Base-by-base conservation (phyloP, 2,329 filamentous ascomycete species). In the Hymenoscyphus infarciens region DNA sequence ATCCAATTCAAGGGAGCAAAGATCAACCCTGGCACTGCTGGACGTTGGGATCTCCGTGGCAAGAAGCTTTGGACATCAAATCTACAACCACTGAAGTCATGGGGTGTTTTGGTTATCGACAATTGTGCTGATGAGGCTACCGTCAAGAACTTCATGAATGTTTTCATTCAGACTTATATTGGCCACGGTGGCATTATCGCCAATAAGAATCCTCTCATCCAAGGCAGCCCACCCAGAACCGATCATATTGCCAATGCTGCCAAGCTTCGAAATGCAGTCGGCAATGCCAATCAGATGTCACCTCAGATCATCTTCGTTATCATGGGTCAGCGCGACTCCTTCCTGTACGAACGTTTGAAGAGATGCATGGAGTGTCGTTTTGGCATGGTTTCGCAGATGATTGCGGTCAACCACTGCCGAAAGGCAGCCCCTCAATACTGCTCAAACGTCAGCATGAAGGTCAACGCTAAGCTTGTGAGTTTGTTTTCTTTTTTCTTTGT, bases 361-460 rank as follows among this genome's bases (percentile, higher is more conserved):
- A 93, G 93, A 77, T 91, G 85, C 29, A 88, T 86, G 65, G 95
- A 99, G 69, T 94, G 91, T 72, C 87, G 91, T 38, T 93, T 87
- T 67, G 92, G 89, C n/a, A 83, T 93, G 15, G 81, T 92, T 0
- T 91, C 92, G 0, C 95, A 98, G 74, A 75, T 93, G 66, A 73
- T 98, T n/a, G 87, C 92, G 67, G 79, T 81, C 2, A 77, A 78
- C 0, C 89, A 96, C 63, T 90, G 94, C 0, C 70, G 78, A 42
- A 89, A 88, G 73, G 85, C 84, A 16, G 85, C 89, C 25, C 82
- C 83, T 0, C 95, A 99, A 71, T 98, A 98, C 76, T 89, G 91
- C 71, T 95, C 91, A 0, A 99, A 99, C 66, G 92, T 99, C 0
- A 84, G 87, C 67, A 95, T 99, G 91, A 99, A 99, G 79, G 87